A percentile compares a stretch with the other conserved stretches of the same genome.
These are phyloP conservation scores for Cerrena zonata DNA, from an alignment of 1,284 basidiomycete genomes.

Conservation along the genomic window DNA sequence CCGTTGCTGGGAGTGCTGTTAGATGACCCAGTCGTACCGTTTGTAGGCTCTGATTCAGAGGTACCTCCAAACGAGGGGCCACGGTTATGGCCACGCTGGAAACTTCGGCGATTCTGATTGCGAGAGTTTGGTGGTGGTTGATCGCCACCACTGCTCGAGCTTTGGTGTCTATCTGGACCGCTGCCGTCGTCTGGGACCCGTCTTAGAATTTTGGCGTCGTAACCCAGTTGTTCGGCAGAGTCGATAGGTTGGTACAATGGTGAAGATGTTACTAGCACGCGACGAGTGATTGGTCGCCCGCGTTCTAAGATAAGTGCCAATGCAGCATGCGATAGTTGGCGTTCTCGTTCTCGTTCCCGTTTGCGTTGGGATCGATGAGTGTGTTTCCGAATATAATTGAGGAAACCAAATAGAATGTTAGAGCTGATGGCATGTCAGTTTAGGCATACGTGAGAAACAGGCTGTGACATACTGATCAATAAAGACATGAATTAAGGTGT, in stretches of 20 bases:
- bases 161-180: conserved; percentile 44
- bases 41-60: conserved; percentile 17
- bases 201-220: conserved; percentile 72
- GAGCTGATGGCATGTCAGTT: conserved; percentile 43
- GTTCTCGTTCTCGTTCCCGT: conserved; percentile 15
- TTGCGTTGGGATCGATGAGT: conserved; percentile 31
- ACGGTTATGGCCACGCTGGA: conserved; percentile 11
- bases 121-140: not conserved
- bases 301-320: conserved; percentile 69
- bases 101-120: conserved; percentile 7
- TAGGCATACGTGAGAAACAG: conserved; percentile 4
- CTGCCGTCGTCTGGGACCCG: conserved; percentile 71
- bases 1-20: conserved; percentile 11
- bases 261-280: conserved; percentile 75
- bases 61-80: conserved; percentile 11
- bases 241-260: conserved; percentile 81
- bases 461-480: conserved; percentile 66
- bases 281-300: conserved; percentile 59
- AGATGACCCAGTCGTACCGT: conserved; percentile 17
- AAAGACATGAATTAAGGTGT: conserved; percentile 74
- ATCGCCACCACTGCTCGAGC: conserved; percentile 21
- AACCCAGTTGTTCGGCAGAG: conserved; percentile 66
- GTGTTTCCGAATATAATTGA: conserved; percentile 57
- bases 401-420: conserved; percentile 76
- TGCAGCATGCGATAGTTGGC: conserved; percentile 61